Evolutionary conservation across 177 flowering plant genomes (phyloP).

Genomic region (Vitis hybrid): DNA sequence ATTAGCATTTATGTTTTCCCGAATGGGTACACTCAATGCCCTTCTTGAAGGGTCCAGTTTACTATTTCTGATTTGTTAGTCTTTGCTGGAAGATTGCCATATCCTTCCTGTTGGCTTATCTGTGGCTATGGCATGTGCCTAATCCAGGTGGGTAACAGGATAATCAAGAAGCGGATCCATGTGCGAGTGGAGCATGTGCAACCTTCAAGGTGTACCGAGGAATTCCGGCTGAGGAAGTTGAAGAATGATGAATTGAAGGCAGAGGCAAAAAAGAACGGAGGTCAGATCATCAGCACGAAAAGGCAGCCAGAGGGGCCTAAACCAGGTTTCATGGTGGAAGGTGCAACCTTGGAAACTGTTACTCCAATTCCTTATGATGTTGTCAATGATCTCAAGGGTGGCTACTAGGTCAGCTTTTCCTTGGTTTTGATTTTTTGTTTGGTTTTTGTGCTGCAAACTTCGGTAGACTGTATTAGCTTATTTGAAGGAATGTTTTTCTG

Average conservation of each 20-base stretch:
- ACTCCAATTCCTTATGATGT: conserved; percentile 63
- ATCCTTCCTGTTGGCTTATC: neutral
- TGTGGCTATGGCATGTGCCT: neutral
- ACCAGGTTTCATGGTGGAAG: conserved; percentile 60
- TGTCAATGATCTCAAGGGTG: conserved; percentile 58
- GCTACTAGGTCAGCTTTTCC: conserved; percentile 27
- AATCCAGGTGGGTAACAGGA: conserved; percentile 43
- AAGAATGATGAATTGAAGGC: conserved; percentile 51
- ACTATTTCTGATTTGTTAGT: too few relatives aligned
- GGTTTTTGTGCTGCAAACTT: too few relatives aligned
- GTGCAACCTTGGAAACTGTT: conserved; percentile 50
- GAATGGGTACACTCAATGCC: too few relatives aligned
- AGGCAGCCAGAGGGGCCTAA: conserved; percentile 57
- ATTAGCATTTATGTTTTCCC: too few relatives aligned
- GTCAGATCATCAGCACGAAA: conserved; percentile 50
- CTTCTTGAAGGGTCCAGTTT: too few relatives aligned
- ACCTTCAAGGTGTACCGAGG: conserved; percentile 52
- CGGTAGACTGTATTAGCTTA: too few relatives aligned
- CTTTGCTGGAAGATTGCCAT: too few relatives aligned
- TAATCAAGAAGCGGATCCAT: conserved; percentile 53
- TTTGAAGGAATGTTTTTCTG: too few relatives aligned
- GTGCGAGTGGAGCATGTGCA: conserved; percentile 53
- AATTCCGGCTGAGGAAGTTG: conserved; percentile 36
- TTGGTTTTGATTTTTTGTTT: too few relatives aligned
- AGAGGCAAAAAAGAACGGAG: conserved; percentile 38